These are phyloP conservation scores for Lactarius evosmus DNA, from an alignment of 768 basidiomycete genomes.

Conservation along the genomic window DNA sequence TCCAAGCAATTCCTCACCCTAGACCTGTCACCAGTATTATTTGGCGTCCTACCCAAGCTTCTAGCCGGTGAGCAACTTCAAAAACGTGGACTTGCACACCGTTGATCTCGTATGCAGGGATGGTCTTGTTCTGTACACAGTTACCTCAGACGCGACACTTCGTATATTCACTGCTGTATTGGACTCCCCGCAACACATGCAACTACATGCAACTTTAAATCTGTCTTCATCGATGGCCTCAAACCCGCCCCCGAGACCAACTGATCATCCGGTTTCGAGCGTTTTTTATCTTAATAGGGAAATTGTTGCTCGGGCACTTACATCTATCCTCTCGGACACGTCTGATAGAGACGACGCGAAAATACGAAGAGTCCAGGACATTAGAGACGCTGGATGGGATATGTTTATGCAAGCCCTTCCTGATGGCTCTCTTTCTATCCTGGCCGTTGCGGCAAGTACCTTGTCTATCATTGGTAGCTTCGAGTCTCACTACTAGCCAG, in stretches of 20 bases:
- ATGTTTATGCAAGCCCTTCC: slow-evolving; percentile 67
- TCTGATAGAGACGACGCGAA: slow-evolving; percentile 44
- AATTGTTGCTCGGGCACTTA: slow-evolving; percentile 49
- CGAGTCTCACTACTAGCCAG: slow-evolving; percentile 40
- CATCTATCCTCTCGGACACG: slow-evolving; percentile 38
- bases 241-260: slow-evolving; percentile 34
- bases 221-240: slow-evolving; percentile 56
- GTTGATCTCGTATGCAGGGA: slow-evolving; percentile 44
- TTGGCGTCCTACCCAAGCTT: slow-evolving; percentile 70
- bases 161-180: slow-evolving; percentile 86
- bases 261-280: slow-evolving; percentile 40
- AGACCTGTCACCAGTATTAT: slow-evolving; percentile 64
- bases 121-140: slow-evolving; percentile 77
- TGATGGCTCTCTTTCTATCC: slow-evolving; percentile 72
- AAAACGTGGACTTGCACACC: slow-evolving; percentile 6
- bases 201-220: slow-evolving; percentile 79
- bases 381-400: slow-evolving; percentile 73
- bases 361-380: slow-evolving; percentile 52
- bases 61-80: slow-evolving; percentile 53
- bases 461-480: background rate
- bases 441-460: slow-evolving; percentile 64
- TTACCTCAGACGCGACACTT: slow-evolving; percentile 77
- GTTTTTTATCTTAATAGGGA: slow-evolving; percentile 72
- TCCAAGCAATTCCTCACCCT: slow-evolving; percentile 68
- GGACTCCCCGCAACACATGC: slow-evolving; percentile 79